Base-by-base conservation (phyloP, 495 filamentous ascomycete genomes). In the Podospora didyma region DNA sequence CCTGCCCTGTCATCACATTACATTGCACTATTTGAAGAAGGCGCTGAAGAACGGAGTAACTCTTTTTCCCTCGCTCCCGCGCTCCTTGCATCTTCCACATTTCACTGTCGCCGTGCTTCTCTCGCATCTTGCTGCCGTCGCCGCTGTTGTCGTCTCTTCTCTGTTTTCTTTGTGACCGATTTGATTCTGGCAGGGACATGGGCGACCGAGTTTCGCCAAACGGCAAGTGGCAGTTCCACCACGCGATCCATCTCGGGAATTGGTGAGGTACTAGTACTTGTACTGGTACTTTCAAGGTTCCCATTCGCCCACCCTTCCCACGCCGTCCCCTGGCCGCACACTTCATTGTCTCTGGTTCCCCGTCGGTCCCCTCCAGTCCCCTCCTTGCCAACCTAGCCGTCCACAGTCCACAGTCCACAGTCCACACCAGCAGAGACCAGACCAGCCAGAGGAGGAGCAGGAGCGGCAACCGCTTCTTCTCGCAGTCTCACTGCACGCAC, bases 171-270 rank as follows among this genome's bases (percentile, higher is more conserved):
- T 20, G 44, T 26, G 41, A 51, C 61, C 61, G 54, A 46, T 48
- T 54, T 17, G 10, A 37, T 46, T 26, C 11, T 47, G 45, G 19
- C 45, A 24, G 37, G 50, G 31, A 59, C 47, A 58, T 46, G 37
- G 45, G 51, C 56, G 45, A 51, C 47, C 50, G 51, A 57, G 46
- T 54, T 48, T 68, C 39, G 59, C 49, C 56, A 63, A 57, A 60
- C 62, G 64, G 62, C 59, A 64, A 62, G 64, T 66, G 64, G 60
- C 66, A 67, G 62, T 59, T 53, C 63, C 60, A 63, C 61, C 23
- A 31, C 37, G 42, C 50, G 58, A 54, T 63, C 53, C 54, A 60
- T 63, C 57, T 60, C 57, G 53, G 57, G 49, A 56, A 63, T 56
- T 63, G 58, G 45, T 28, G 39, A 21, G 47, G 31, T 44, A 44